Evolutionary conservation across 2,329 filamentous ascomycete genomes (phyloP), one percentile per base, ranked within the genome.

Genomic region (Botrytis fragariae): DNA sequence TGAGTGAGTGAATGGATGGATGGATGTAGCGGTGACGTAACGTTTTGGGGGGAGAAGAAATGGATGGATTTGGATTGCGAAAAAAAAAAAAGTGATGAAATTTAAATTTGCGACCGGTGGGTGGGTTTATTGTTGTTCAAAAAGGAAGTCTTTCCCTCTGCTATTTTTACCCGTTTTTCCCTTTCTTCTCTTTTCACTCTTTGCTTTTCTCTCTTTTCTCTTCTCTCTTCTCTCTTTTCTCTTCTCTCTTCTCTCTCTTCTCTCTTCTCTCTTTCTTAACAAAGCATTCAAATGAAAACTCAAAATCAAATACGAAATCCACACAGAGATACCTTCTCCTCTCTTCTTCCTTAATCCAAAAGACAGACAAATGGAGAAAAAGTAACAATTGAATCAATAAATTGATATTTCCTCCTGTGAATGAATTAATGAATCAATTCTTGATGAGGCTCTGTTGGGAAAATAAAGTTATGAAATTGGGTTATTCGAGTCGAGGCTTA

Each of bases 11-110:
- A 51, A 51, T 51, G 48, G 6, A 29, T 54, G 25, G 18, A 45
- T 48, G 25, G 5, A 54, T 54, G n/a, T 29, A n/a, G 25, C 60
- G 35, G 60, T 62, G 60, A 62, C 60, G 60, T 62, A 62, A 62
- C 60, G 35, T 39, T n/a, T 39, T n/a, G 25, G 1, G 37, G 22
- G 59, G 59, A n/a, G 35, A 48, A 12, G 45, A 48, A 48, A 48
- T 54, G 51, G 25, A n/a, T 54, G 51, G 51, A 54, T 29, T 62
- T 39, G 20, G 35, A n/a, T 39, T 42, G 60, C 60, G 60, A 54
- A 22, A 54, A 54, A 54, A 54, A 54, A 54, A 62, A 62, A 62
- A 10, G 60, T 16, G 37, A 42, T 42, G 22, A 25, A 54, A 29
- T 54, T 54, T 54, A 42, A n/a, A 5, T n/a, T 62, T 42, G 37